These are phyloP conservation scores for Coemansia sp. DNA, from an alignment of 192 early-diverging fungal species.

Conservation along the genomic window DNA sequence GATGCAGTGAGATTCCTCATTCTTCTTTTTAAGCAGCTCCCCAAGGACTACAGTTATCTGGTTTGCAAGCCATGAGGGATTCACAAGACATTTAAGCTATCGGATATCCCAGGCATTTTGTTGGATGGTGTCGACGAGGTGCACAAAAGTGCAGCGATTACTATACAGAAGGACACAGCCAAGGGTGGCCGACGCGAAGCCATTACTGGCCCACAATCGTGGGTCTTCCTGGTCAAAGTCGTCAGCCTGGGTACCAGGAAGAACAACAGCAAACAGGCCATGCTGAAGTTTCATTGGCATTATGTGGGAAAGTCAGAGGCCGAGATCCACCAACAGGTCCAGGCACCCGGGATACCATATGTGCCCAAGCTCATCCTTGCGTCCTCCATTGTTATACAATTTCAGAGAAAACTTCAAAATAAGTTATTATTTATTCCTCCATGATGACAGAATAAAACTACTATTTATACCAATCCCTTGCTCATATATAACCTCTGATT, in stretches of 20 bases:
- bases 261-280: background rate
- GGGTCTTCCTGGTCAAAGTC: background rate
- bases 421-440: too few species aligned
- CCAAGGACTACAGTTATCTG: background rate
- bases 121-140: background rate
- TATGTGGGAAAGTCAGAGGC: background rate
- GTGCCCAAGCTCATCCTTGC: background rate
- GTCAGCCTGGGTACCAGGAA: background rate
- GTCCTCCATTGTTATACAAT: too few species aligned
- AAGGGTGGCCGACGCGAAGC: background rate
- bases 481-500: too few species aligned
- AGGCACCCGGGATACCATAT: background rate
- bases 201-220: constrained; percentile 1
- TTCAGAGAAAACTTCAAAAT: too few species aligned
- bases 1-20: background rate
- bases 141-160: background rate
- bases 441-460: too few species aligned
- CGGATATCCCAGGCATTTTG: background rate
- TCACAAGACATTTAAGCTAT: background rate
- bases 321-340: background rate
- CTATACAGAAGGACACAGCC: background rate
- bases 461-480: too few species aligned
- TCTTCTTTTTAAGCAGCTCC: background rate
- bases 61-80: background rate
- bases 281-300: too few species aligned